Conservation (phyloP, 768 basidiomycete genomes). For the Astraeus odoratus region DNA sequence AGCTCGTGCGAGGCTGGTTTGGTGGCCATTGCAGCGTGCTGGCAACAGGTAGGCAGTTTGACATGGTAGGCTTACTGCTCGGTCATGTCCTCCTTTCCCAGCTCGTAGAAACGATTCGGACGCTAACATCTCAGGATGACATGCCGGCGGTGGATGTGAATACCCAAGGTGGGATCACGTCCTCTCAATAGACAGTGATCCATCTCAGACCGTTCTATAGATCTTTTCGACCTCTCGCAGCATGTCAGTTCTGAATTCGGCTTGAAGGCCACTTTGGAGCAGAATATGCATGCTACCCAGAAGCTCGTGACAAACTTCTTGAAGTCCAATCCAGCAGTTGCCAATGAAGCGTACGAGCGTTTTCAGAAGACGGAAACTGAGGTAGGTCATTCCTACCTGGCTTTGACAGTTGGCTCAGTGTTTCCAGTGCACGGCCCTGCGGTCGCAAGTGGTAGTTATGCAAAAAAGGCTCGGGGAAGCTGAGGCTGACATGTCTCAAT, state of each 20-base stretch:
- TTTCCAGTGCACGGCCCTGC: conserved; percentile 48
- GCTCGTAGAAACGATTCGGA: conserved; percentile 62
- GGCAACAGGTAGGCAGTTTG: conserved; percentile 57
- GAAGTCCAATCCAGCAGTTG: conserved; percentile 25
- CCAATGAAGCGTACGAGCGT: conserved; percentile 36
- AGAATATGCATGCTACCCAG: conserved; percentile 52
- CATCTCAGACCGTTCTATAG: conserved; percentile 9
- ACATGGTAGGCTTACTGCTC: not conserved
- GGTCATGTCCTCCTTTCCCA: conserved; percentile 22
- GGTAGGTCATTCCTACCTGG: conserved; percentile 32
- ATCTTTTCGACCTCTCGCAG: conserved; percentile 27
- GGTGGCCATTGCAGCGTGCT: conserved; percentile 70
- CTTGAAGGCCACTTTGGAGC: conserved; percentile 39
- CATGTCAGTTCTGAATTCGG: conserved; percentile 24
- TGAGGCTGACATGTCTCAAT: conserved; percentile 41
- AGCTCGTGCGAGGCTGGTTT: conserved; percentile 63
- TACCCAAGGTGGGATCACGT: conserved; percentile 31
- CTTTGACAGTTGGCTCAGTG: conserved; percentile 4
- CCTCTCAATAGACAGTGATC: not conserved
- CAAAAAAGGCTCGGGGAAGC: conserved; percentile 44
- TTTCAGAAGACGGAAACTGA: conserved; percentile 54
- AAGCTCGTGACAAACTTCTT: conserved; percentile 54
- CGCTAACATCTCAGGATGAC: conserved; percentile 48
- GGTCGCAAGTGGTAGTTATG: conserved; percentile 49
- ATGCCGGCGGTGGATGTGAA: conserved; percentile 36